Conservation (phyloP, 1,284 basidiomycete genomes). For the Xerocomus nothofagi region DNA sequence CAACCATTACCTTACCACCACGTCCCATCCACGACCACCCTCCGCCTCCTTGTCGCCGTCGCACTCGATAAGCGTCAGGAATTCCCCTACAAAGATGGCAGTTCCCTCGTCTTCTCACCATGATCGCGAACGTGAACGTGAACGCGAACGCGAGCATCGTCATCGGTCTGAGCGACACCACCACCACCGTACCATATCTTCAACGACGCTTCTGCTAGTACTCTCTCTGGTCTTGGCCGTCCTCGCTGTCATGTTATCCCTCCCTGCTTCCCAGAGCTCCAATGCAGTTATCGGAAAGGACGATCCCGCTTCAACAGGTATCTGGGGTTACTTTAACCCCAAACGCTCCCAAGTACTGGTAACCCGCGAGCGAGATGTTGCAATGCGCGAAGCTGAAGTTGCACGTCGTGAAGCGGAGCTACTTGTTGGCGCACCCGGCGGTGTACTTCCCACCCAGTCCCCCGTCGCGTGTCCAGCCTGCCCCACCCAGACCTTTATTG, state of each 20-base stretch:
- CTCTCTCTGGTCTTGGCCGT: conserved; percentile 80
- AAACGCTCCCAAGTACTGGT: conserved; percentile 78
- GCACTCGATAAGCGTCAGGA: conserved; percentile 54
- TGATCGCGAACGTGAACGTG: conserved; percentile 59
- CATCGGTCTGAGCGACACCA: conserved; percentile 62
- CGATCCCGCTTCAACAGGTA: conserved; percentile 49
- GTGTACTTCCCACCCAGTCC: conserved; percentile 58
- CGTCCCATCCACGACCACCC: conserved; percentile 54
- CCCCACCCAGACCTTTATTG: conserved; percentile 47
- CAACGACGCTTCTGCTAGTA: conserved; percentile 81
- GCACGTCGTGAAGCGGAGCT: conserved; percentile 82
- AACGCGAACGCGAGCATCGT: conserved; percentile 49
- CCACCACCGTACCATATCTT: conserved; percentile 81
- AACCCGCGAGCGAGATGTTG: conserved; percentile 71
- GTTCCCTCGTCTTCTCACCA: conserved; percentile 81
- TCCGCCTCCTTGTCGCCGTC: conserved; percentile 73
- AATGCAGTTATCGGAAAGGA: conserved; percentile 36
- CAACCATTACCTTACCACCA: conserved; percentile 57
- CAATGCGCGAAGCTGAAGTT: conserved; percentile 77
- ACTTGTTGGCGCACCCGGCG: conserved; percentile 75
- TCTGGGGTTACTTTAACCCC: conserved; percentile 71
- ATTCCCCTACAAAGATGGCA: conserved; percentile 67
- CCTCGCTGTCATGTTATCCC: conserved; percentile 80
- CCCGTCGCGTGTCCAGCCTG: conserved; percentile 57
- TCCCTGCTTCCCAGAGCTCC: conserved; percentile 52